Base-by-base conservation (phyloP, 805 yeast genomes). In the Geotrichum ghanense region DNA sequence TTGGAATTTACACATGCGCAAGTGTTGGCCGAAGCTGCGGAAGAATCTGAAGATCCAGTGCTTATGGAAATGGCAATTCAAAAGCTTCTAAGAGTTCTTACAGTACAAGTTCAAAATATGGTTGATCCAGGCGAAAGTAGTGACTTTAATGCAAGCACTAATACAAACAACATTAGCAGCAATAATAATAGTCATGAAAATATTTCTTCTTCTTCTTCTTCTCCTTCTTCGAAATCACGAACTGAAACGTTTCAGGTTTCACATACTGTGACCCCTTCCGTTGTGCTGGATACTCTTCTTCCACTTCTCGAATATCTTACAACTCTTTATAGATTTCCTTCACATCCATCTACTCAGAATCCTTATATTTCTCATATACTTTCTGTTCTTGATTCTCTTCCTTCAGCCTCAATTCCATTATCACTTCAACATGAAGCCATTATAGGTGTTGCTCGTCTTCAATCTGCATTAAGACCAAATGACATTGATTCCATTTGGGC, bases 1-100 rank as follows among this genome's bases (percentile, higher is more conserved):
- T 37, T 50, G 25, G 41, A 52, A 34, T 55, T 52, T 44, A 57
- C 54, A 23, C 55, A 48, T 35, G 59, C 53, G 1, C 58, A 55
- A 41, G 54, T 52, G 12, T 41, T 56, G 41, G 48, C 46, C 9
- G 56, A 56, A n/a, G 46, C 45, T 3, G 56, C 53, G 4, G 59
- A 56, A 21, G 55, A 55, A 27, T 20, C 42, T 9, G 49, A 49
- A 2, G 42, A 46, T 1, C 25, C 20, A 1, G 48, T 42, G 3
- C 17, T 34, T 43, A 48, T 45, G 12, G 14, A 20, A 7, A 42
- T 48, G 40, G 60, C 58, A 0, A 35, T 44, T 1, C 41, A 22
- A 7, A 45, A 49, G n/a, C 53, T 56, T 41, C 49, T 49, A n/a
- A n/a, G 16, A 20, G 50, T 54, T 1, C 35, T 52, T 10, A 25